A percentile compares a stretch with the other conserved stretches of the same genome.
Evolutionary conservation across 1,139 yeast species (phyloP).

Genomic region (Nakaseomyces glabratus): DNA sequence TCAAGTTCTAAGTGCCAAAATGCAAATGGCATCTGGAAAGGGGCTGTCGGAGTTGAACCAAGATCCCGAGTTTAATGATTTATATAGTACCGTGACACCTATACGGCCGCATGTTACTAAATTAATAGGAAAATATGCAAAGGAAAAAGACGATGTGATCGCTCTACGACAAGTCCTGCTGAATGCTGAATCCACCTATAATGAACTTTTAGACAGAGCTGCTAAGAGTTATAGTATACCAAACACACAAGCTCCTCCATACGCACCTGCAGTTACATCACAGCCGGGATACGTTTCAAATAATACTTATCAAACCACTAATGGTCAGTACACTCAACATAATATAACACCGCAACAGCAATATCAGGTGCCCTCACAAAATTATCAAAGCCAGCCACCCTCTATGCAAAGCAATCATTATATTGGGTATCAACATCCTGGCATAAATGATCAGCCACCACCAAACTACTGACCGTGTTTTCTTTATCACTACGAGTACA

Average conservation of each 20-base stretch:
- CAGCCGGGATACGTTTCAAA: too few species aligned
- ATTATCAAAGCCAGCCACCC: too few species aligned
- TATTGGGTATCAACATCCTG: constrained; percentile 2
- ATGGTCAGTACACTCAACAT: background rate
- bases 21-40: constrained; percentile 21
- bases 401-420: background rate
- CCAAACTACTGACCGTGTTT: constrained; percentile 1
- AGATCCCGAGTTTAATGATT: constrained; percentile 40
- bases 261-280: background rate
- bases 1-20: constrained; percentile 45
- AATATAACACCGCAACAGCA: constrained; percentile 10
- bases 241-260: constrained; percentile 8
- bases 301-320: too few species aligned
- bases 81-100: constrained; percentile 64
- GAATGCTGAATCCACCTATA: constrained; percentile 59
- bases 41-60: constrained; percentile 39
- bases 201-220: constrained; percentile 51
- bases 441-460: background rate
- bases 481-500: too few species aligned
- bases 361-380: too few species aligned
- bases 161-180: constrained; percentile 63
- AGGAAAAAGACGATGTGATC: constrained; percentile 63
- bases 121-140: constrained; percentile 65
- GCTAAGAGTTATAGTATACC: constrained; percentile 19
- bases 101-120: constrained; percentile 66